Evolutionary conservation across 2,329 filamentous ascomycete genomes (phyloP).

Genomic region (Byssothecium circinans): DNA sequence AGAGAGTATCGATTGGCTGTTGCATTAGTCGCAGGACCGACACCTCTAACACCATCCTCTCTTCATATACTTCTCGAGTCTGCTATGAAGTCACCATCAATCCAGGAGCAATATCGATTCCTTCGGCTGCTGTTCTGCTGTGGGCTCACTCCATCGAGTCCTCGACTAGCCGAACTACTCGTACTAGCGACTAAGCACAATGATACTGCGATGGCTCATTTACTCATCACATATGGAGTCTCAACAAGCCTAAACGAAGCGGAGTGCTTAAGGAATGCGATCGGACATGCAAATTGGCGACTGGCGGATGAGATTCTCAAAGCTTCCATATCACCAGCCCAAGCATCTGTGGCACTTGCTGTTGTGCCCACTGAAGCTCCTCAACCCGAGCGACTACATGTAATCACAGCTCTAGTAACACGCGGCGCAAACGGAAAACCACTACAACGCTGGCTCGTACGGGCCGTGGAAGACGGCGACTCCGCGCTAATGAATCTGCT

Average conservation of each 20-base stretch:
- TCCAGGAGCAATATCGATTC: slow-evolving; percentile 30
- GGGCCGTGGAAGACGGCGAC: slow-evolving; percentile 35
- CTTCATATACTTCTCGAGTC: slow-evolving; percentile 34
- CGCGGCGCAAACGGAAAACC: slow-evolving; percentile 33
- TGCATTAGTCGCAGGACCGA: slow-evolving; percentile 32
- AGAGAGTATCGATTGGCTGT: slow-evolving; percentile 34
- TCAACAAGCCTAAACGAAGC: slow-evolving; percentile 32
- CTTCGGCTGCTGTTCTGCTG: slow-evolving; percentile 39
- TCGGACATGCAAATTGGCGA: slow-evolving; percentile 33
- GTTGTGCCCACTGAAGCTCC: slow-evolving; percentile 22
- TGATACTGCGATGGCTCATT: slow-evolving; percentile 29
- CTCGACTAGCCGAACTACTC: slow-evolving; percentile 31
- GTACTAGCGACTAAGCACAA: slow-evolving; percentile 32
- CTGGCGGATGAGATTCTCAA: slow-evolving; percentile 30
- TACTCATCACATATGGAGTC: slow-evolving; percentile 37
- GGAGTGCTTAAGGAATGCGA: slow-evolving; percentile 31
- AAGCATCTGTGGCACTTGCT: slow-evolving; percentile 31
- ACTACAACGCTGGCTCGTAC: slow-evolving; percentile 30
- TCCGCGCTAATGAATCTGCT: slow-evolving; percentile 29
- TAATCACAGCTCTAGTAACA: slow-evolving; percentile 27
- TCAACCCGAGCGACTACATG: slow-evolving; percentile 26
- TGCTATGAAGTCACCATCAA: slow-evolving; percentile 31
- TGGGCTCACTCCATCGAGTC: slow-evolving; percentile 30
- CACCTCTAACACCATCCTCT: slow-evolving; percentile 22
- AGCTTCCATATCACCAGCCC: slow-evolving; percentile 25